Conservation (phyloP, 2,329 filamentous ascomycete species). For the Verticillium alfalfae region DNA sequence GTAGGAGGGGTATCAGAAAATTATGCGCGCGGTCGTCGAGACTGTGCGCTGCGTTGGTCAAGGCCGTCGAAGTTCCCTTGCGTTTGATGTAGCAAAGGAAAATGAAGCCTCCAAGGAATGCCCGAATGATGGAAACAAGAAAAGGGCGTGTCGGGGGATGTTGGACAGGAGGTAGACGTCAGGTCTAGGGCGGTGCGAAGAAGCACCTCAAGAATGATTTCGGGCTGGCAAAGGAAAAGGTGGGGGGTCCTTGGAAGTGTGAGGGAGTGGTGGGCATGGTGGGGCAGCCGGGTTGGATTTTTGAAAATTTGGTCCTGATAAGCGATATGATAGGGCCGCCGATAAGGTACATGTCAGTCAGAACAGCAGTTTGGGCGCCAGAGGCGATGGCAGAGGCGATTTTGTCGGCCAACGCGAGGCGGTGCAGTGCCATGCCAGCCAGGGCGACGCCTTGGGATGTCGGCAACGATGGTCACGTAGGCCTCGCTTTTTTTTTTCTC, state of each 20-base stretch:
- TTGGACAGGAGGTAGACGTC: neutral
- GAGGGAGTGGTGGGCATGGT: neutral
- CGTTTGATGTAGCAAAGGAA: neutral
- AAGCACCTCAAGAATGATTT: neutral
- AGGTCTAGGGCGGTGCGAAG: neutral
- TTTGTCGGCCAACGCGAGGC: neutral
- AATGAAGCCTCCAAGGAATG: neutral
- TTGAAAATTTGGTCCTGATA: neutral
- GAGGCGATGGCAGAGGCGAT: neutral
- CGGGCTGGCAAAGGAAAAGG: neutral
- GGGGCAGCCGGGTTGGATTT: neutral
- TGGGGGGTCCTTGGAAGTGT: neutral
- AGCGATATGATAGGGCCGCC: neutral
- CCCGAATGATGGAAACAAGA: neutral
- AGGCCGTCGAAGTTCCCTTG: neutral
- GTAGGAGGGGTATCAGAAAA: neutral
- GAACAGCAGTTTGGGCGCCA: no score
- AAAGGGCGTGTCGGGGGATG: neutral
- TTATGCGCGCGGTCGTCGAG: neutral
- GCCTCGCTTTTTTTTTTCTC: neutral
- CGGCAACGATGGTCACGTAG: neutral
- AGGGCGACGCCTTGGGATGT: neutral
- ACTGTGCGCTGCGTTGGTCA: neutral
- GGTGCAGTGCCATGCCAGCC: neutral
- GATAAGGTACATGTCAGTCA: neutral